Percentiles rank a stretch among this genome's conserved stretches.
These are phyloP conservation scores for Cucurbita moschata DNA, from an alignment of 306 rosid genomes.

Conservation along the genomic window DNA sequence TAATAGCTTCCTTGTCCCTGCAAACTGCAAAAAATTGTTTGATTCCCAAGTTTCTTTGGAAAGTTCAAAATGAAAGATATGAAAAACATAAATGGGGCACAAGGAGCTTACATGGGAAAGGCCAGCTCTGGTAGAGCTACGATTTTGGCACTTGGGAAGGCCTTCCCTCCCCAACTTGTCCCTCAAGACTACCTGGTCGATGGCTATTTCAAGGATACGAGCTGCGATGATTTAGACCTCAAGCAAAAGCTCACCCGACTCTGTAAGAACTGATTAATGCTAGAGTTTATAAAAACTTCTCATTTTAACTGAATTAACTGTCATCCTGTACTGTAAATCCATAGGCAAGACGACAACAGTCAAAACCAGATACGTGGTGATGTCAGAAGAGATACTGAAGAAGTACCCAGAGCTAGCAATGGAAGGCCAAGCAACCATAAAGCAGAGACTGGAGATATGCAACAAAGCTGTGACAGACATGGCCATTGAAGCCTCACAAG, in stretches of 20 bases:
- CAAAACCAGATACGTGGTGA: conserved; percentile 83
- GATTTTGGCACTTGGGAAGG: conserved; percentile 81
- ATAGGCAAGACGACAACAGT: conserved; percentile 88
- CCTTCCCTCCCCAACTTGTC: conserved; percentile 88
- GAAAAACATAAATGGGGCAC: conserved; percentile 29
- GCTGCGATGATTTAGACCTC: conserved; percentile 73
- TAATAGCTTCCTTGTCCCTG: conserved; percentile 1
- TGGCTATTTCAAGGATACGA: conserved; percentile 75
- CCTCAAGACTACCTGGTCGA: conserved; percentile 88
- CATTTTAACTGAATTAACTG: not conserved
- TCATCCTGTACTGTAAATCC: conserved; percentile 1
- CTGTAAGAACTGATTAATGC: conserved; percentile 13
- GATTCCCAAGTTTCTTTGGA: not conserved
- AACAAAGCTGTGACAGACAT: conserved; percentile 76
- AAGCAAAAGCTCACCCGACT: conserved; percentile 69
- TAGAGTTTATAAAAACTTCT: not conserved
- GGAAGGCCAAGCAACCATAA: conserved; percentile 61
- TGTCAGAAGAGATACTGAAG: conserved; percentile 69
- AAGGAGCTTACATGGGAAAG: conserved; percentile 20
- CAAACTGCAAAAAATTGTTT: not conserved
- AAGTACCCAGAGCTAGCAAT: conserved; percentile 52
- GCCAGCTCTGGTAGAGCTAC: conserved; percentile 51
- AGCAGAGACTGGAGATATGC: conserved; percentile 73
- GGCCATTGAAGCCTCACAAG: conserved; percentile 81
- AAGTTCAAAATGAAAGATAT: conserved; percentile 17